Evolutionary conservation across 257 asterid genomes (phyloP), one percentile per base, ranked within the genome.

Genomic region (Solanum infundibuliforme): DNA sequence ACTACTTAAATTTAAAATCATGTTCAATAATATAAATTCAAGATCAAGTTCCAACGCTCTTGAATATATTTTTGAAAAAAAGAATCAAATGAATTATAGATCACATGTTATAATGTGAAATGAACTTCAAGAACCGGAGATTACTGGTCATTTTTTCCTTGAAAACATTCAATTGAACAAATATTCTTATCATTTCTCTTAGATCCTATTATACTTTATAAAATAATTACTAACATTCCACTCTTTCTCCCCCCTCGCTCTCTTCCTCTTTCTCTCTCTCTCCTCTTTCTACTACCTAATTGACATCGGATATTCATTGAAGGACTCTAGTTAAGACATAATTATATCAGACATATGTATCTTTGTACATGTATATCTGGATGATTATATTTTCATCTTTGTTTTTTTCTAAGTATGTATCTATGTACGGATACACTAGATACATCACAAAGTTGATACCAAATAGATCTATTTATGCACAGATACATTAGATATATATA

Each of bases 151-250:
- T 75, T 23, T 12, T 29, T 75, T 75, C 83, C 5, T 73, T 21
- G n/a, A 55, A 55, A 55, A 55, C 4, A 52, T 52, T 0, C 0
- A 52, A 52, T 52, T 52, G 0, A 16, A 52, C 9, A 52, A 52
- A 52, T 6, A 52, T 16, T 16, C 62, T 0, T 16, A 52, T 52
- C 4, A 52, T 52, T 5, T 52, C 23, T 52, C 0, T 16, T 52
- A 16, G 23, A 52, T 52, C 1, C 23, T 6, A 52, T 0, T 14
- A 52, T 52, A 52, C 62, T 52, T 52, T 52, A 52, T 52, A 52
- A 48, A 52, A 52, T 52, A 16, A 52, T 52, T 52, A 52, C 0
- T 2, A 52, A 52, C 0, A 0, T 52, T 6, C 3, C 1, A 0
- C 8, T 52, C 23, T 52, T 52, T 52, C 60, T 48, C 23, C 21